Conservation (phyloP, 2,329 filamentous ascomycete species). For the Botrytis cinerea region DNA sequence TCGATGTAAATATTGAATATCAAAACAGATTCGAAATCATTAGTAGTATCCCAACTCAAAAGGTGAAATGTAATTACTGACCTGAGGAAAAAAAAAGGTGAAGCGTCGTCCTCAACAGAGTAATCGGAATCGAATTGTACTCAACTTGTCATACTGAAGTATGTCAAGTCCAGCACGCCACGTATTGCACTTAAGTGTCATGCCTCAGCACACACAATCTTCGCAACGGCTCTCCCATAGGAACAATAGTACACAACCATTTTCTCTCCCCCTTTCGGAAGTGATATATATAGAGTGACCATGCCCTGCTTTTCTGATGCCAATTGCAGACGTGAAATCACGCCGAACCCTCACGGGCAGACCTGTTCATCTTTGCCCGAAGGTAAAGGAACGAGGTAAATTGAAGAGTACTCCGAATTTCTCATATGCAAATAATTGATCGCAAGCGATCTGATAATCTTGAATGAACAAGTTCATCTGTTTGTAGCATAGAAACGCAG, state of each 20-base stretch:
- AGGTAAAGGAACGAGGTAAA: conserved; percentile 48
- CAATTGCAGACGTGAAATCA: conserved; percentile 79
- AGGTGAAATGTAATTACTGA: conserved; percentile 29
- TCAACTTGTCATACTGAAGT: conserved; percentile 32
- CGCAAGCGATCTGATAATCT: conserved; percentile 36
- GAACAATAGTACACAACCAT: conserved; percentile 48
- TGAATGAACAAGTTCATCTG: conserved; percentile 52
- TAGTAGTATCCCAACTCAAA: conserved; percentile 41
- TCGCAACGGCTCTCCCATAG: conserved; percentile 93
- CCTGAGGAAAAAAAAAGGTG: conserved; percentile 36
- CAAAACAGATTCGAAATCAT: conserved; percentile 26
- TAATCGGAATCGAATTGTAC: conserved; percentile 47
- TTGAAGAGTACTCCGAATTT: conserved; percentile 99
- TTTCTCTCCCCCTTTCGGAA: conserved; percentile 40
- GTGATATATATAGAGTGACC: conserved; percentile 41
- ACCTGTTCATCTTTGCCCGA: conserved; percentile 48
- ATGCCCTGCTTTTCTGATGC: conserved; percentile 86
- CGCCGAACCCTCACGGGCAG: conserved; percentile 88
- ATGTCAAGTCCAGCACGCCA: conserved; percentile 61
- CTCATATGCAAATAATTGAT: conserved; percentile 70
- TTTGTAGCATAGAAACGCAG: conserved; percentile 96
- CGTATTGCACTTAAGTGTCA: conserved; percentile 96
- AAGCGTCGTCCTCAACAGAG: conserved; percentile 43
- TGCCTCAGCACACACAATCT: conserved; percentile 71
- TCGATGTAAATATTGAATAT: not conserved